phyloP scores from a whole-genome alignment of 768 basidiomycete genomes.

The Mycena indigotica region DNA sequence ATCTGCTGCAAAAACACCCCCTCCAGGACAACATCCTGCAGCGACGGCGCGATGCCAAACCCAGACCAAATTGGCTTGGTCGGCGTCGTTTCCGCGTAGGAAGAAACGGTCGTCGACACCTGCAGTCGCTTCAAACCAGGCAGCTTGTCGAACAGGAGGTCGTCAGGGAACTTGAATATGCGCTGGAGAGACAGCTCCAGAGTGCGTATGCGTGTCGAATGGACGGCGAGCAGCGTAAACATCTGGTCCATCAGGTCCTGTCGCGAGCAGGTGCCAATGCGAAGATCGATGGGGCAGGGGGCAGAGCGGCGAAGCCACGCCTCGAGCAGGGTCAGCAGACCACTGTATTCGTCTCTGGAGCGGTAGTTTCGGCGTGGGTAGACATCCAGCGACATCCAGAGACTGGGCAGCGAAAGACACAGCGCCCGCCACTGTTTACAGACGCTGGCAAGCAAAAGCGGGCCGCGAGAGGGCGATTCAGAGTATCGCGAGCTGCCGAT shows the following conservation, averaged over 20 bases:
- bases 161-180: not conserved
- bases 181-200: not conserved
- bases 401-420: not conserved
- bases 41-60: not conserved
- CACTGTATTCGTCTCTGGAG: not conserved
- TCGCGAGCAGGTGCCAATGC: not conserved
- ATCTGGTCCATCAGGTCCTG: not conserved
- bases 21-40: not conserved
- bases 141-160: not conserved
- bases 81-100: not conserved
- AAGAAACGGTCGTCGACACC: not conserved
- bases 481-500: not conserved
- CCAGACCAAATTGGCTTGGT: not conserved
- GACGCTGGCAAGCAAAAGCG: not conserved
- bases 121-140: not conserved
- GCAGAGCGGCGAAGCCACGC: not conserved
- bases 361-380: not conserved
- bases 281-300: not conserved
- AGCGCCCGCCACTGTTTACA: not conserved
- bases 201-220: not conserved
- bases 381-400: not conserved
- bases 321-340: not conserved
- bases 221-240: not conserved
- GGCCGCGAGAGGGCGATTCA: not conserved
- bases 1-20: not conserved